phyloP scores from a whole-genome alignment of 2,329 filamentous ascomycete genomes.

The Catunica adiposa region DNA sequence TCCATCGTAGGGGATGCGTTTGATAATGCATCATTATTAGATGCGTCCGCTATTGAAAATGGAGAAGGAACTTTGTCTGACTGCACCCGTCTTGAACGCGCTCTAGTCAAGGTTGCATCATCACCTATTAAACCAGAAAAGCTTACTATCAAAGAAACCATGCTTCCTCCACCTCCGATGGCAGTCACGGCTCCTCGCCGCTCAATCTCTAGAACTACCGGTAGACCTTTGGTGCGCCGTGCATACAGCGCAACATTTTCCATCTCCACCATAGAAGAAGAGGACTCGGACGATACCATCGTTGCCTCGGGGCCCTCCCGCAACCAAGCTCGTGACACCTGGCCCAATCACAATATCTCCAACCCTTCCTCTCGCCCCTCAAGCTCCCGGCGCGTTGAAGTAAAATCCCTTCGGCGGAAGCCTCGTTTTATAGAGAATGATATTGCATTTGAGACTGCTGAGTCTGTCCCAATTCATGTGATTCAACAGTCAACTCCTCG shows the following conservation, averaged over 20 bases:
- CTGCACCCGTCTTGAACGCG: neutral
- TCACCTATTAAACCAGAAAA: neutral
- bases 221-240: neutral
- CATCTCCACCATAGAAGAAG: conserved; percentile 13
- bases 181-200: neutral
- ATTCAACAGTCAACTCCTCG: neutral
- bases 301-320: conserved; percentile 5
- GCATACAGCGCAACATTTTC: conserved; percentile 7
- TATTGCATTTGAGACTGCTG: neutral
- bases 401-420: conserved; percentile 5
- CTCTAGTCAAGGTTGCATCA: neutral
- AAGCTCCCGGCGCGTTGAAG: neutral
- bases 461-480: neutral
- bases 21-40: neutral
- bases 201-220: neutral
- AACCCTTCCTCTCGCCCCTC: neutral
- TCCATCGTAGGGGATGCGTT: conserved; percentile 6
- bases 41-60: neutral
- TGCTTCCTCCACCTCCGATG: neutral
- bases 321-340: conserved; percentile 9
- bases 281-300: conserved; percentile 14
- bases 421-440: conserved; percentile 5
- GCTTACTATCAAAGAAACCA: neutral
- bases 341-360: conserved; percentile 7
- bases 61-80: neutral